Base-by-base conservation (phyloP, 176 grass and related monocot genomes). In the Carex kokanica region DNA sequence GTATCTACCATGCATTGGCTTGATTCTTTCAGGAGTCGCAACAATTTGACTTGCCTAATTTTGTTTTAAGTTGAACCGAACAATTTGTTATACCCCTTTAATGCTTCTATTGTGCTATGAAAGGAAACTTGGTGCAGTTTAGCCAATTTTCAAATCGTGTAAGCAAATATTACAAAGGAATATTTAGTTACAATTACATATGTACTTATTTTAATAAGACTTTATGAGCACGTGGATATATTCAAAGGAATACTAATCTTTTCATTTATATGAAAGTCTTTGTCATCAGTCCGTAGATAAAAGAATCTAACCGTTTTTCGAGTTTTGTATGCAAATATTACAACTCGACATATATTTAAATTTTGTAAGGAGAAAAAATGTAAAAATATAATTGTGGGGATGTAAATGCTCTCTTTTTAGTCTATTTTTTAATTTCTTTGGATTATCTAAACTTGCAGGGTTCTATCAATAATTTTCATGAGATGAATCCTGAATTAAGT, bases 401-500 rank as follows among this genome's bases (percentile, higher is more conserved):
- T 29, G 49, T 29, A 77, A 77, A 12, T 77, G 73, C 49, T n/a
- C 10, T 71, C 67, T 11, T 20, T 71, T 68, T 78, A 31, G 56
- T 51, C 49, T 57, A 63, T 14, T 80, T 80, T 16, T 41, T 49
- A 11, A 25, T 16, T 47, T 66, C 60, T 64, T 62, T 51, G 40
- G 14, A 8, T 29, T 6, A 52, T 61, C 6, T 80, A 61, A 55
- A 80, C 24, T 82, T 82, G 60, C 41, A 82, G 80, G 58, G 23
- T 82, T 64, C 41, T 51, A 67, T 31, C n/a, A 45, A 85, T 85
- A 86, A 83, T 12, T 78, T 84, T 75, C 18, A 43, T 61, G 70
- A 86, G 66, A 88, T 96, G 83, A 91, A 91, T 83, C 72, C 83
- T 61, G 80, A 93, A 84, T 73, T 89, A 47, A 40, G 84, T 75